Base-by-base conservation (phyloP, 108 stramenopile genomes). In the Halocafeteria seosinensis region DNA sequence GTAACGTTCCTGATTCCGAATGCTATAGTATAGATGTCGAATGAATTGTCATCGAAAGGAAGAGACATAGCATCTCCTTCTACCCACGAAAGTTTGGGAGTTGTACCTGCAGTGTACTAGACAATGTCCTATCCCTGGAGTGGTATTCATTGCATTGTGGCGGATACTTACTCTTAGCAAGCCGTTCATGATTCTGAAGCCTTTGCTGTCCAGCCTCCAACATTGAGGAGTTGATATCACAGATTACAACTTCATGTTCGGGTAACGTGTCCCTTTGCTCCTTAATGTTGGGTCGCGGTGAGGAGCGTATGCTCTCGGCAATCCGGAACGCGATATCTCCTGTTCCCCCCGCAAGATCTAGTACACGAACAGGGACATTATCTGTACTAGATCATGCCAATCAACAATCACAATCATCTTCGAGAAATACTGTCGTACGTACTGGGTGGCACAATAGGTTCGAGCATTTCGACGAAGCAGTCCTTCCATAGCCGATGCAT, bases 1-100 rank as follows among this genome's bases (percentile, higher is more conserved):
- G 96, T 98, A 21, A 98, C 96, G 71, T 98, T 98, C 6, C 96
- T 69, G 50, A 98, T 75, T 5, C 96, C 96, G 79, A 98, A 98
- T 5, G 92, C 88, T 67, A 95, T 95, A 23, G 93, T 98, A 72
- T 93, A 92, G 32, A 90, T 50, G 75, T 98, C 93, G 71, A 95
- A 95, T n/a, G 80, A 65, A 64, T 85, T 73, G 65, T 89, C 86
- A 9, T 68, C 68, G 62, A 95, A 98, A 2, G 85, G 81, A 37
- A 98, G 75, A n/a, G 50, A 50, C 82, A 94, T 90, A 4, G 95
- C 95, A 71, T 98, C 90, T 26, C 90, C 93, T 66, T 92, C 77
- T 23, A 76, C 72, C 61, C 90, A 89, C 3, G 55, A 67, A 37
- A 87, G 68, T 53, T 17, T 11, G 66, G 34, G 25, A n/a, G 11